Conservation (phyloP, 306 rosid genomes). For the Carpinus viminea region DNA sequence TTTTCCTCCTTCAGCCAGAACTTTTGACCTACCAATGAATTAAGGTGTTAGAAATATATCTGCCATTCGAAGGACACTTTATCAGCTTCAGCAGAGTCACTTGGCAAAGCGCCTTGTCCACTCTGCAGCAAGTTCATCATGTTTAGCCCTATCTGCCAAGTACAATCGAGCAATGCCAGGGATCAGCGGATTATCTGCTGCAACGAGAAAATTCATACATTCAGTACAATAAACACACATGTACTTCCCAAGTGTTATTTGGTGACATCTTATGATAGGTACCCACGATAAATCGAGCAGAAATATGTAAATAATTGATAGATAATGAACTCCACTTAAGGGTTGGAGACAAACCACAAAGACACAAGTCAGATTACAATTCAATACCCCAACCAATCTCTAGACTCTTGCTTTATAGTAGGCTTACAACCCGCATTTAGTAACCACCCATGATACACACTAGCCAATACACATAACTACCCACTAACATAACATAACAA, state of each 20-base stretch:
- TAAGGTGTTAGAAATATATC: constrained; percentile 3
- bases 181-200: constrained; percentile 68
- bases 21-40: background rate
- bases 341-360: too few species aligned
- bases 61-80: constrained; percentile 12
- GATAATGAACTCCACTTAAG: too few species aligned
- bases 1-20: background rate
- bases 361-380: too few species aligned
- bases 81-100: constrained; percentile 45
- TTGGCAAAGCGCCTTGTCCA: constrained; percentile 93
- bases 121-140: constrained; percentile 75
- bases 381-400: too few species aligned
- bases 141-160: constrained; percentile 69
- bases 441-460: too few species aligned
- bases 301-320: too few species aligned
- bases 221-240: background rate
- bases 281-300: too few species aligned
- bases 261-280: background rate
- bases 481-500: too few species aligned
- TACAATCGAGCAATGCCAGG: constrained; percentile 76
- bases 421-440: too few species aligned
- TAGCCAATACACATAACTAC: too few species aligned
- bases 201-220: constrained; percentile 6
- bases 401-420: too few species aligned
- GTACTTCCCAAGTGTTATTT: background rate